A percentile compares a stretch with the other conserved stretches of the same genome.
phyloP scores from a whole-genome alignment of 2,329 filamentous ascomycete species.

The Neobulgaria alba region DNA sequence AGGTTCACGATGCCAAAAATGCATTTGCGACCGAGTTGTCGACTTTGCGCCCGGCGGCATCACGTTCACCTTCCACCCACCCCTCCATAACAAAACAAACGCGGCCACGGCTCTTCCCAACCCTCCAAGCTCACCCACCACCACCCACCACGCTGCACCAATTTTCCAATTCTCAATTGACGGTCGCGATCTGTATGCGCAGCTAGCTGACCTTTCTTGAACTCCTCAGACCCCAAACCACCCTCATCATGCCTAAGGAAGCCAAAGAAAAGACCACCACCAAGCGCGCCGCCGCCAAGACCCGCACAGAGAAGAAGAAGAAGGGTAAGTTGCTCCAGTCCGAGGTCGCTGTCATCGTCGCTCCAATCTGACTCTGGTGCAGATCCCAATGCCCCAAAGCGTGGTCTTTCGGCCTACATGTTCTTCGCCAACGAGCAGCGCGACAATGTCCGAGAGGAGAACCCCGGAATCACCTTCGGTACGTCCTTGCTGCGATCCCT shows the following conservation, averaged over 20 bases:
- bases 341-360: no score
- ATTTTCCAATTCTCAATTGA: no score
- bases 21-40: not conserved
- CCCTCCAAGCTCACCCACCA: not conserved
- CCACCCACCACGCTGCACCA: not conserved
- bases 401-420: constrained; percentile 99
- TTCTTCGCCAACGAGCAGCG: constrained; percentile 99
- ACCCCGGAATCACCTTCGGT: constrained; percentile 96
- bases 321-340: constrained; percentile 54
- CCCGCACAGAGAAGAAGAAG: constrained; percentile 57
- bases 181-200: not conserved
- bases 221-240: not conserved
- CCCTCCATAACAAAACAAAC: not conserved
- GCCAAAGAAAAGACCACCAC: constrained; percentile 36
- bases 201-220: not conserved
- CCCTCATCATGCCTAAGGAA: constrained; percentile 58
- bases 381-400: constrained; percentile 94
- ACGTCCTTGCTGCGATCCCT: constrained; percentile 29
- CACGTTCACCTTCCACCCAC: not conserved
- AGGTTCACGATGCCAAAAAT: not conserved
- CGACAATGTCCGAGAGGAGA: constrained; percentile 95
- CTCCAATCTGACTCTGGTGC: constrained; percentile 41
- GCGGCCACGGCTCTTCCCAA: not conserved
- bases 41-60: not conserved
- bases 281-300: constrained; percentile 55